Conservation (phyloP, 768 basidiomycete genomes). For the Chiua virens region DNA sequence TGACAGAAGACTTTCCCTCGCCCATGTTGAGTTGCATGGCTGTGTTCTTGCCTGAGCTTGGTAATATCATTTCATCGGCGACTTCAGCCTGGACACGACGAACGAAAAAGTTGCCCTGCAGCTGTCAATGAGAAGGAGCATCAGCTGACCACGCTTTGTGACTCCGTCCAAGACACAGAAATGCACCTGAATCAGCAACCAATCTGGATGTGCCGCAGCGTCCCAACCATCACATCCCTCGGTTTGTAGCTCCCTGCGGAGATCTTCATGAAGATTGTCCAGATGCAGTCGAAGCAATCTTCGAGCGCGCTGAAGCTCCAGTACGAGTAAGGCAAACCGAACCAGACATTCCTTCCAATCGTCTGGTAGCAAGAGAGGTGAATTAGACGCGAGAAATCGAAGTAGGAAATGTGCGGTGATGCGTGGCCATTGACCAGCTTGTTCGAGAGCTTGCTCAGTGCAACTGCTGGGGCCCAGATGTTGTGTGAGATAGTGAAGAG, state of each 20-base stretch:
- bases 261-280: slow-evolving; percentile 28
- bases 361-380: slow-evolving; percentile 8
- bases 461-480: slow-evolving; percentile 13
- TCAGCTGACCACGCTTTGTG: too few relatives aligned
- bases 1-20: slow-evolving; percentile 52
- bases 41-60: slow-evolving; percentile 36
- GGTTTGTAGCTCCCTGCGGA: slow-evolving; percentile 28
- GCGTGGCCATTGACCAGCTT: slow-evolving; percentile 39
- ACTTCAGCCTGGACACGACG: slow-evolving; percentile 44
- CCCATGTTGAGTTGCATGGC: slow-evolving; percentile 58
- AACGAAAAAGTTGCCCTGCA: slow-evolving; percentile 44
- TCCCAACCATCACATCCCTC: slow-evolving; percentile 21
- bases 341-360: slow-evolving; percentile 34
- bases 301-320: slow-evolving; percentile 38
- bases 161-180: not conserved
- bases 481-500: not conserved
- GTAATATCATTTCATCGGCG: slow-evolving; percentile 48
- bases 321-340: slow-evolving; percentile 25
- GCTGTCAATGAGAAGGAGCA: slow-evolving; percentile 24
- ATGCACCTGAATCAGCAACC: slow-evolving; percentile 30
- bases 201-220: slow-evolving; percentile 33
- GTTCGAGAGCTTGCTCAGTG: slow-evolving; percentile 17
- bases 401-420: slow-evolving; percentile 33
- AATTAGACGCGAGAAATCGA: slow-evolving; percentile 27
- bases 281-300: slow-evolving; percentile 31